Evolutionary conservation across 192 early-diverging fungal genomes (phyloP).

Genomic region (Backusella tuberculispora): DNA sequence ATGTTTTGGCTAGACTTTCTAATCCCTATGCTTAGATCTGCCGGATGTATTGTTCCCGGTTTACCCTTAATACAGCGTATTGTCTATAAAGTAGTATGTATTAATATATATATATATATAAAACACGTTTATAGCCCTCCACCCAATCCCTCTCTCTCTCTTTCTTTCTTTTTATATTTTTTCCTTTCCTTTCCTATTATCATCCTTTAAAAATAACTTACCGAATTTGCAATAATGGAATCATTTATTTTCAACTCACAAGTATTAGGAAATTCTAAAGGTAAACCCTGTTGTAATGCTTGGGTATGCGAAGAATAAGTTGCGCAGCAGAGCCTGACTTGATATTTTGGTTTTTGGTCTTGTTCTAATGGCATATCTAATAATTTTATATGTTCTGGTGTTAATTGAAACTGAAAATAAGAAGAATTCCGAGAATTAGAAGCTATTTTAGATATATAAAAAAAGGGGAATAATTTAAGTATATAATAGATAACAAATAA

Average conservation of each 20-base stretch:
- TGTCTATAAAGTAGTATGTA: conserved; percentile 31
- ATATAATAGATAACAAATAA: too few species aligned
- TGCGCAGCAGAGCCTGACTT: conserved; percentile 13
- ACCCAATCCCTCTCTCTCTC: neutral
- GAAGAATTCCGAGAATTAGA: neutral
- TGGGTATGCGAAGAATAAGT: neutral
- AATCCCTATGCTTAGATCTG: conserved; percentile 53
- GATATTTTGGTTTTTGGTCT: conserved; percentile 2
- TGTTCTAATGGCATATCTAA: neutral
- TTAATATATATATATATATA: neutral
- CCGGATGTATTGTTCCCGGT: conserved; percentile 61
- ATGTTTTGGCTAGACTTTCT: neutral
- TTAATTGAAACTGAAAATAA: neutral
- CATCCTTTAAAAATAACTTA: neutral
- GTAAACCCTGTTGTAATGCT: neutral
- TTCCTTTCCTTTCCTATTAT: too few species aligned
- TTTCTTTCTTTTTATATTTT: too few species aligned
- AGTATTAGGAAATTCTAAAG: conserved; percentile 15
- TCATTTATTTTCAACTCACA: conserved; percentile 22
- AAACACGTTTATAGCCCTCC: neutral
- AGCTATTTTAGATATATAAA: neutral
- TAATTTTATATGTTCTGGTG: neutral
- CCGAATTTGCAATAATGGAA: neutral
- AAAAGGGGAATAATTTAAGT: neutral
- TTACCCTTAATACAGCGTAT: conserved; percentile 58